Evolutionary conservation across 129 eudicot genomes (phyloP).

Genomic region (Scalesia atractyloides): DNA sequence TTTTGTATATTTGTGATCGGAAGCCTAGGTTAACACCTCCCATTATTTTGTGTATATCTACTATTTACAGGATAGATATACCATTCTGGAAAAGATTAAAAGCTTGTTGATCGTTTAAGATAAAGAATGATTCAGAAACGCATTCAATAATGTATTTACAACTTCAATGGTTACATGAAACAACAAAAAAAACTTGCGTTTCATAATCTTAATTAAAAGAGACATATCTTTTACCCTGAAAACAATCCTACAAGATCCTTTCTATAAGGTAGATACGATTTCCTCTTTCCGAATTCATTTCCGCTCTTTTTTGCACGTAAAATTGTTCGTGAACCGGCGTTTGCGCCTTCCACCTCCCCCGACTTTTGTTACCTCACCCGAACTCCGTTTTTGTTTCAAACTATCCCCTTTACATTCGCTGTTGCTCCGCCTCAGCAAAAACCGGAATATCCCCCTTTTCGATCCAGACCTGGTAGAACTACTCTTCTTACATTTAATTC

Average conservation of each 20-base stretch:
- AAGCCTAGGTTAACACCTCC: no score
- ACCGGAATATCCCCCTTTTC: constrained; percentile 60
- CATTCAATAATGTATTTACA: no score
- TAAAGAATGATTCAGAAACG: no score
- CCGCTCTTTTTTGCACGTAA: constrained; percentile 50
- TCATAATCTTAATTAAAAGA: constrained; percentile 17
- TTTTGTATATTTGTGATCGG: no score
- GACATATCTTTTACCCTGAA: constrained; percentile 26
- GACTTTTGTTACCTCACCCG: constrained; percentile 6
- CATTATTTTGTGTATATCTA: no score
- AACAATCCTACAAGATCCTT: constrained; percentile 59
- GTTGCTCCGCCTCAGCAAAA: constrained; percentile 56
- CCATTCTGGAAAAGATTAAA: no score
- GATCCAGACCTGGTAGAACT: constrained; percentile 63
- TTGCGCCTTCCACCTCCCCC: constrained; percentile 13
- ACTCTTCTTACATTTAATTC: constrained; percentile 57
- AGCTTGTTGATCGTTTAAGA: no score
- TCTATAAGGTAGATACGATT: constrained; percentile 66
- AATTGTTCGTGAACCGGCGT: constrained; percentile 49
- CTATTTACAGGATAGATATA: no score
- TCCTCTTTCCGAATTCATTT: constrained; percentile 50
- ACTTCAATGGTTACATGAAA: no score
- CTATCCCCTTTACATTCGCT: constrained; percentile 53
- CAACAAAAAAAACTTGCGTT: constrained; percentile 5
- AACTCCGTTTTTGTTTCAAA: constrained; percentile 25